Evolutionary conservation across 139 green algal species (phyloP).

Genomic region (Chlorella sp.): DNA sequence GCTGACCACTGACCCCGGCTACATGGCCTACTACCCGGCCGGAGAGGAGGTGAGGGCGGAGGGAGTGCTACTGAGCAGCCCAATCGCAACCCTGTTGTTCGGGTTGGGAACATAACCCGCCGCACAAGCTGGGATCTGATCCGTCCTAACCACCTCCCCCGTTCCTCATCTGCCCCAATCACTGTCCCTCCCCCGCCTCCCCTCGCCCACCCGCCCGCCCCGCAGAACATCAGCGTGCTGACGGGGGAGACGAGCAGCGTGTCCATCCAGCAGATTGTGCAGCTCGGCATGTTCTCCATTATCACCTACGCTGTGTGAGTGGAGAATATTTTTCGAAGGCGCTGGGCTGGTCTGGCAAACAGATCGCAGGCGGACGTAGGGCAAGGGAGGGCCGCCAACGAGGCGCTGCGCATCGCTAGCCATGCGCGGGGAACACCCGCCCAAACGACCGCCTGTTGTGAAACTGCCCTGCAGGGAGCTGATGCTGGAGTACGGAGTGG

Average conservation of each 20-base stretch:
- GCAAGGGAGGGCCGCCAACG: no score
- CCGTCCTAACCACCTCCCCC: no score
- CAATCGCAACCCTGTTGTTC: no score
- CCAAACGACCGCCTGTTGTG: no score
- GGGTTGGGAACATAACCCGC: no score
- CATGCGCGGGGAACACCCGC: no score
- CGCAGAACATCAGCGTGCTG: slow-evolving; percentile 36
- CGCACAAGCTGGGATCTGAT: no score
- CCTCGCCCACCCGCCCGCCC: not conserved
- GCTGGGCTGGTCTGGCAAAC: no score
- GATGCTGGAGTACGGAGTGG: slow-evolving; percentile 68
- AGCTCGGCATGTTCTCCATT: slow-evolving; percentile 75
- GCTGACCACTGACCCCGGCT: slow-evolving; percentile 35
- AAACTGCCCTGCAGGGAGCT: slow-evolving; percentile 56
- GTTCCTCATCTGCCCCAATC: not conserved
- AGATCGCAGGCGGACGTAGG: no score
- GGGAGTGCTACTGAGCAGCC: not conserved
- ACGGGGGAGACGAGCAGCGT: slow-evolving; percentile 22
- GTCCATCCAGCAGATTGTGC: slow-evolving; percentile 55
- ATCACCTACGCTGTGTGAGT: slow-evolving; percentile 60
- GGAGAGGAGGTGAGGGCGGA: not conserved
- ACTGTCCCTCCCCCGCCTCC: not conserved
- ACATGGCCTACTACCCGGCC: not conserved
- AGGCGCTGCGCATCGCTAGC: no score
- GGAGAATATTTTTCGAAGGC: no score